Evolutionary conservation across 164 flowering plant species (phyloP).

Genomic region (Piper betle): DNA sequence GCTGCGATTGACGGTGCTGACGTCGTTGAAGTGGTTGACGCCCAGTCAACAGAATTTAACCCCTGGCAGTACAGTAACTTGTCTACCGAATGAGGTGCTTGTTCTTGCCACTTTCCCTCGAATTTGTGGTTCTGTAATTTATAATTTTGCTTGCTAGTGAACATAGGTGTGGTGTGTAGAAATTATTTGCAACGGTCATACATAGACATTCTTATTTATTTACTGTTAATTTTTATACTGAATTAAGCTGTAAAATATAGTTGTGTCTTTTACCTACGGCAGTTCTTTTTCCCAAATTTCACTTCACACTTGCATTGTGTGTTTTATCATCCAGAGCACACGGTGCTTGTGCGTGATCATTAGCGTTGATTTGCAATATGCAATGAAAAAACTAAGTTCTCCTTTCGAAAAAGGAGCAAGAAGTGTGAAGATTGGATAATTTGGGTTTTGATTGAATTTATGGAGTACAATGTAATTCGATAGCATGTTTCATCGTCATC

Average conservation of each 20-base stretch:
- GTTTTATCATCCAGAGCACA: too few species aligned
- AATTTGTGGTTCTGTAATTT: background rate
- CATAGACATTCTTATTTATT: constrained; percentile 3
- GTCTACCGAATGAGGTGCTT: constrained; percentile 15
- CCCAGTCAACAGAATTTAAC: constrained; percentile 46
- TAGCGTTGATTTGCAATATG: too few species aligned
- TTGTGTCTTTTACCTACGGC: too few species aligned
- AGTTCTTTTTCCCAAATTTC: too few species aligned
- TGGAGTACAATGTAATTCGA: too few species aligned
- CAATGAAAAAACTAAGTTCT: too few species aligned
- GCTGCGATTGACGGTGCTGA: constrained; percentile 36
- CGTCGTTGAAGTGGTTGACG: constrained; percentile 20
- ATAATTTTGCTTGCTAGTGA: constrained; percentile 3
- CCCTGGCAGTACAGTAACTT: constrained; percentile 68
- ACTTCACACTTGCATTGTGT: too few species aligned
- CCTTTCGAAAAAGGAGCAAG: too few species aligned
- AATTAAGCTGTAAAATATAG: background rate
- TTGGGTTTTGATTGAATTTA: too few species aligned
- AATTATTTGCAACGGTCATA: constrained; percentile 9
- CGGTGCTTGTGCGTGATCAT: too few species aligned
- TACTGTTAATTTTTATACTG: background rate
- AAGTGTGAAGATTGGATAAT: too few species aligned
- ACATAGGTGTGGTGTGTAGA: constrained; percentile 12
- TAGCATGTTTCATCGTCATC: too few species aligned
- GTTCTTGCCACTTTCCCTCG: background rate